A percentile compares a stretch with the other conserved stretches of the same genome.
Conservation (phyloP, 1,284 basidiomycete species). For the Polyporus tsugae region DNA sequence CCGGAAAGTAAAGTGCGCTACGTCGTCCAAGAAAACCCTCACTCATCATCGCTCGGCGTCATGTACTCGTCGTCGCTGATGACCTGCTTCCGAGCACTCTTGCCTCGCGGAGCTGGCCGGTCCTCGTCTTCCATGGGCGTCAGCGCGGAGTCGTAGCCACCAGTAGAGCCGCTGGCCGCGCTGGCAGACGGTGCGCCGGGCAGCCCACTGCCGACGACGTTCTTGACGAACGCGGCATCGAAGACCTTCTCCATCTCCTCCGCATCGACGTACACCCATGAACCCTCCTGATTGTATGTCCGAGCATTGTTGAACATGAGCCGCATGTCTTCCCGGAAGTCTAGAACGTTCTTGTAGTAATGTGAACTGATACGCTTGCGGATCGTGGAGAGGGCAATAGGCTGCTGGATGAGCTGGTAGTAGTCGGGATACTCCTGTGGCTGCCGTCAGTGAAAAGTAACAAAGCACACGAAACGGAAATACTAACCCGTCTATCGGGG, state of each 20-base stretch:
- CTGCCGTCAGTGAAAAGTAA: constrained; percentile 22
- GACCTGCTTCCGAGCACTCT: constrained; percentile 71
- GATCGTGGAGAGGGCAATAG: constrained; percentile 90
- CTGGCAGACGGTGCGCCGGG: constrained; percentile 66
- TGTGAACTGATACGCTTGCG: constrained; percentile 82
- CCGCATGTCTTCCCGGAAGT: constrained; percentile 84
- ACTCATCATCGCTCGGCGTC: constrained; percentile 49
- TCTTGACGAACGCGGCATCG: constrained; percentile 66
- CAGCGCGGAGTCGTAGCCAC: constrained; percentile 70
- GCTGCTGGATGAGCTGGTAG: constrained; percentile 68
- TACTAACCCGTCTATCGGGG: constrained; percentile 74
- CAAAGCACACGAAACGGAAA: neutral
- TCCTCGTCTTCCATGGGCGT: constrained; percentile 84
- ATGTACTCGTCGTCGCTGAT: constrained; percentile 77
- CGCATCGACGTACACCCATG: constrained; percentile 94
- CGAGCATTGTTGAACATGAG: constrained; percentile 95
- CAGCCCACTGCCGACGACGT: constrained; percentile 70
- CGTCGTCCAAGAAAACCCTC: constrained; percentile 13
- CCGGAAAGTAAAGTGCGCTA: neutral
- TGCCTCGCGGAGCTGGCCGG: constrained; percentile 53
- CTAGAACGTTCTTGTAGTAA: constrained; percentile 79
- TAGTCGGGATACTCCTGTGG: constrained; percentile 92
- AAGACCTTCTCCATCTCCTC: constrained; percentile 92
- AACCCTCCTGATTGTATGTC: constrained; percentile 89
- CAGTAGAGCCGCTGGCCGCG: constrained; percentile 48